Conservation (phyloP, 495 filamentous ascomycete species). For the Penicillium coffeae region DNA sequence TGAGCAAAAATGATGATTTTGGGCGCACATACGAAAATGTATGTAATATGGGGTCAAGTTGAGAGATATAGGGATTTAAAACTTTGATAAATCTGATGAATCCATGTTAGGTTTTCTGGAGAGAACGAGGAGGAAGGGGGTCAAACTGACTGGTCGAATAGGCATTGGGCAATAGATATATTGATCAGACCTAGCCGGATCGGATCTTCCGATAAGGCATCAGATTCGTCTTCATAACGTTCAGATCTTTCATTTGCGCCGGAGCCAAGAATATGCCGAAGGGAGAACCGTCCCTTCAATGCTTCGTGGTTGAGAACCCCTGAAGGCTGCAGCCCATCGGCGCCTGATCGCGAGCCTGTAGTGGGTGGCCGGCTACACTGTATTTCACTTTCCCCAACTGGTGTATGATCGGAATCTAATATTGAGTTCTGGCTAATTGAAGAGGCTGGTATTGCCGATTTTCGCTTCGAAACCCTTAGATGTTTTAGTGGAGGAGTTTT, state of each 20-base stretch:
- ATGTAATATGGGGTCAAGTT: constrained; percentile 20
- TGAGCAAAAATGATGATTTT: constrained; percentile 19
- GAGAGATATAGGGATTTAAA: constrained; percentile 21
- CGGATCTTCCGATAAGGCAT: constrained; percentile 4
- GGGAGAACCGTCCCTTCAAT: constrained; percentile 18
- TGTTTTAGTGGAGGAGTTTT: neutral
- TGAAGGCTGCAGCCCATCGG: constrained; percentile 12
- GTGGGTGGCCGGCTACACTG: neutral
- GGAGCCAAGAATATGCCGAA: constrained; percentile 16
- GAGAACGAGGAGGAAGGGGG: too few species aligned
- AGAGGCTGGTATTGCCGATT: constrained; percentile 1
- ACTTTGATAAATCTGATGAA: constrained; percentile 21
- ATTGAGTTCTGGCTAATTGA: neutral
- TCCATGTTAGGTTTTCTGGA: neutral
- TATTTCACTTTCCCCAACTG: neutral
- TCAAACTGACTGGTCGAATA: constrained; percentile 14
- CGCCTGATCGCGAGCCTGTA: neutral
- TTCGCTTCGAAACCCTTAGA: constrained; percentile 1
- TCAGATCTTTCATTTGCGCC: constrained; percentile 5
- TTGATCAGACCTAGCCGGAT: constrained; percentile 11
- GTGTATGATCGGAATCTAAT: neutral
- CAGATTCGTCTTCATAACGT: neutral
- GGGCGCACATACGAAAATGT: constrained; percentile 18
- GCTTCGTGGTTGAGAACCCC: constrained; percentile 13
- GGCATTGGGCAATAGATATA: constrained; percentile 12